phyloP scores from a whole-genome alignment of 2,329 filamentous ascomycete genomes.

The Pyrenophora tritici-repentis region DNA sequence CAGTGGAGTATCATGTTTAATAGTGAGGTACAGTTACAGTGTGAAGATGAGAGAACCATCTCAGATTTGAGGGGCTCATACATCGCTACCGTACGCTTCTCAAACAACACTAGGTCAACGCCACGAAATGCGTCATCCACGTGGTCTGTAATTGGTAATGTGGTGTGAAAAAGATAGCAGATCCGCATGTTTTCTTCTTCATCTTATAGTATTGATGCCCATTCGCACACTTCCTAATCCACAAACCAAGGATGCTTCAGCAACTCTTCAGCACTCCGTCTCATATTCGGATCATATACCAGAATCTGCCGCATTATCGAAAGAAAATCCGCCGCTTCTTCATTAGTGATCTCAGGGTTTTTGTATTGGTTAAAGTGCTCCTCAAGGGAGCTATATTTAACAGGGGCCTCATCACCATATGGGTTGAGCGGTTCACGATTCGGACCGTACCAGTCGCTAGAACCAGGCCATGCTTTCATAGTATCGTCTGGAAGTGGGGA shows the following conservation, averaged over 20 bases:
- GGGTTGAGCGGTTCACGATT: not conserved
- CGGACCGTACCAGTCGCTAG: not conserved
- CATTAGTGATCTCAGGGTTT: not conserved
- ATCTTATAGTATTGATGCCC: too few species aligned
- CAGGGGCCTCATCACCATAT: not conserved
- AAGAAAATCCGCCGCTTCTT: not conserved
- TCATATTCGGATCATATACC: not conserved
- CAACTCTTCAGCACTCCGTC: not conserved
- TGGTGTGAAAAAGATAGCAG: too few species aligned
- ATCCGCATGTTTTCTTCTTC: too few species aligned
- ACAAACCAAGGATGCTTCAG: not conserved
- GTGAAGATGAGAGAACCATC: too few species aligned
- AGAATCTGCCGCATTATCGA: not conserved
- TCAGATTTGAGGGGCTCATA: too few species aligned
- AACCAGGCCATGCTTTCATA: not conserved
- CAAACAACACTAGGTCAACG: too few species aligned
- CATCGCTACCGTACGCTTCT: too few species aligned
- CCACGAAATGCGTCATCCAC: too few species aligned
- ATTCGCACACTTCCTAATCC: too few species aligned
- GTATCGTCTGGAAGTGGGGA: not conserved
- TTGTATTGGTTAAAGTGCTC: not conserved
- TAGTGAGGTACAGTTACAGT: too few species aligned
- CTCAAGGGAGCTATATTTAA: not conserved
- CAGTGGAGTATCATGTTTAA: too few species aligned
- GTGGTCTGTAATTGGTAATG: too few species aligned